Evolutionary conservation across 495 filamentous ascomycete genomes (phyloP).

Genomic region (Amniculicola lignicola): DNA sequence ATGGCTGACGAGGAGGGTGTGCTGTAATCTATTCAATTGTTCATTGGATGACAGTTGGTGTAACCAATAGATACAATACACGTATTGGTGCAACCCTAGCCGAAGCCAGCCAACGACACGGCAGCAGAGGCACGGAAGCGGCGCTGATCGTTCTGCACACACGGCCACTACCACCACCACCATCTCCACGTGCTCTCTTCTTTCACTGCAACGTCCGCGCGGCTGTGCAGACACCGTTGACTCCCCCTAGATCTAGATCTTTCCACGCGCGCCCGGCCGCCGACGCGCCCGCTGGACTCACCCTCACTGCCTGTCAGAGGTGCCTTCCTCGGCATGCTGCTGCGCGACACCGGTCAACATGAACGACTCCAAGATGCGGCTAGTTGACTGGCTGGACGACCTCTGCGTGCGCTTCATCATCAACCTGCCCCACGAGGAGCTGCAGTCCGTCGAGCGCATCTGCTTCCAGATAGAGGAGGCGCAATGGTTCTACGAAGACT

Average conservation of each 20-base stretch:
- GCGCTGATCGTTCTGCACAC: no score
- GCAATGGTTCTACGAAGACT: conserved; percentile 99
- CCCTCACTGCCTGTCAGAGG: conserved; percentile 6
- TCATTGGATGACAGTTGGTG: no score
- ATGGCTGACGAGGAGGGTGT: no score
- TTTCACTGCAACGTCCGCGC: conserved; percentile 4
- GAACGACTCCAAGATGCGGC: conserved; percentile 67
- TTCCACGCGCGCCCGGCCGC: not conserved
- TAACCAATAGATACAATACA: no score
- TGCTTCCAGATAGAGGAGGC: conserved; percentile 98
- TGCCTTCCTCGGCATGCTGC: conserved; percentile 31
- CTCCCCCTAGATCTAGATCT: conserved; percentile 13
- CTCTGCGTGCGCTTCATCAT: conserved; percentile 94
- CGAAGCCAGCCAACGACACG: no score
- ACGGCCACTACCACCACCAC: no score
- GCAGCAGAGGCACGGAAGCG: no score
- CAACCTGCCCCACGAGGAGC: conserved; percentile 86
- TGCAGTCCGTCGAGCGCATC: conserved; percentile 83
- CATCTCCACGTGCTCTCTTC: not conserved
- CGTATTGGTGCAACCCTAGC: no score
- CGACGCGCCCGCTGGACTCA: conserved; percentile 1
- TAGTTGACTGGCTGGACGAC: conserved; percentile 96
- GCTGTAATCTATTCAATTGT: no score
- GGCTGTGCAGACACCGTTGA: conserved; percentile 6
- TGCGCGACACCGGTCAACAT: conserved; percentile 52